A percentile compares a stretch with the other conserved stretches of the same genome.
phyloP scores from a whole-genome alignment of 2,329 filamentous ascomycete species.

The Talaromyces marneffei region DNA sequence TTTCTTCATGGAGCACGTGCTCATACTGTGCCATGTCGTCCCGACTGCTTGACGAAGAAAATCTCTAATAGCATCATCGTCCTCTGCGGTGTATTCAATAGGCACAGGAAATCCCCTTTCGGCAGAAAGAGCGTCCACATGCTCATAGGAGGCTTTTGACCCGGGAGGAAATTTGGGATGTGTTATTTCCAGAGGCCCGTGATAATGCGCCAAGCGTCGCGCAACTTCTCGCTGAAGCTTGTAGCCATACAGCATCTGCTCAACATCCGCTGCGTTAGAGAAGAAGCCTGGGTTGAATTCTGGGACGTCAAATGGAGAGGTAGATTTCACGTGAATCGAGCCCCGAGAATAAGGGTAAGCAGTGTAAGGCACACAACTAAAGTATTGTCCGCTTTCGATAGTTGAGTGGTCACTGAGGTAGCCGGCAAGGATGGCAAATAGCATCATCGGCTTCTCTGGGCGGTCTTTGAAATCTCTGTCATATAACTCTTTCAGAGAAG shows the following conservation, averaged over 20 bases:
- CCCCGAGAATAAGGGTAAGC: slow-evolving; percentile 6
- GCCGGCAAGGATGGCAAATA: neutral
- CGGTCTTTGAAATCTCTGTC: neutral
- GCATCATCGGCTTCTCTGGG: neutral
- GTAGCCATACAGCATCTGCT: slow-evolving; percentile 6
- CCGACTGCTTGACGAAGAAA: slow-evolving; percentile 12
- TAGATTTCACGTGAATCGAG: neutral
- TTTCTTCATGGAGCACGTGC: slow-evolving; percentile 23
- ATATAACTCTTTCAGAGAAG: neutral
- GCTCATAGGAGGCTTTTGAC: neutral
- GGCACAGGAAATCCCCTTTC: neutral
- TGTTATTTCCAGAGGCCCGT: neutral
- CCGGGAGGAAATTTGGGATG: slow-evolving; percentile 6
- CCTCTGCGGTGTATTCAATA: slow-evolving; percentile 7
- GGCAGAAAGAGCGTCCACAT: neutral
- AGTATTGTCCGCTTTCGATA: slow-evolving; percentile 1
- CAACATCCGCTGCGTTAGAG: neutral
- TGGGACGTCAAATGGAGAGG: neutral
- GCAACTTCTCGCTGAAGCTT: slow-evolving; percentile 10
- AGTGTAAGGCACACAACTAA: neutral
- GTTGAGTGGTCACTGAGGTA: slow-evolving; percentile 1
- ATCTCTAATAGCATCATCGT: slow-evolving; percentile 20
- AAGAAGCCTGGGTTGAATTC: slow-evolving; percentile 4
- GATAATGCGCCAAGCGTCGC: slow-evolving; percentile 2
- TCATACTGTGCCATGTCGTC: slow-evolving; percentile 20